Conservation (phyloP, 2,329 filamentous ascomycete genomes). For the Penicillium polonicum region DNA sequence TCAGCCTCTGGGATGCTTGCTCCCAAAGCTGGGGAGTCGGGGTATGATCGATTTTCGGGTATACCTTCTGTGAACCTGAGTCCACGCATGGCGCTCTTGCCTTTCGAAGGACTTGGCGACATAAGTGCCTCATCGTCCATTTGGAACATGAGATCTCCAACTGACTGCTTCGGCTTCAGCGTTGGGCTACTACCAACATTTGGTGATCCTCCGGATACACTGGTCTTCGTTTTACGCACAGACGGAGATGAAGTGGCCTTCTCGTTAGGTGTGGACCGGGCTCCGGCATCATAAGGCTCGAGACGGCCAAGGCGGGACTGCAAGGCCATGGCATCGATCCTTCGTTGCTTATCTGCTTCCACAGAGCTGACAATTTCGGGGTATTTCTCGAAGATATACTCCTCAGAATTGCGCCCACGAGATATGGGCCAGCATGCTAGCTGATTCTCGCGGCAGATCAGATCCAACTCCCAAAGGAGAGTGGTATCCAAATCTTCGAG, state of each 20-base stretch:
- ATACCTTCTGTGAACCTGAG: constrained; percentile 16
- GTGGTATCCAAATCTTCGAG: constrained; percentile 84
- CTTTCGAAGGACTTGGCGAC: constrained; percentile 32
- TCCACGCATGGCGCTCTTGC: constrained; percentile 30
- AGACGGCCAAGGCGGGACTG: constrained; percentile 63
- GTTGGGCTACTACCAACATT: constrained; percentile 61
- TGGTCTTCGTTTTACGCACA: constrained; percentile 42
- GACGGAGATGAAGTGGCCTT: constrained; percentile 54
- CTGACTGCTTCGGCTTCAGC: constrained; percentile 66
- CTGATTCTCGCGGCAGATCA: constrained; percentile 78
- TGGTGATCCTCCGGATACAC: constrained; percentile 39
- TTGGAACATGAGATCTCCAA: constrained; percentile 80
- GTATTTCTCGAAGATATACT: constrained; percentile 45
- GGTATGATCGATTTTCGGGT: constrained; percentile 20
- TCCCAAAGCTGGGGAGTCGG: constrained; percentile 27
- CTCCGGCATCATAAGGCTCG: constrained; percentile 63
- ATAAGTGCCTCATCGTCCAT: constrained; percentile 75
- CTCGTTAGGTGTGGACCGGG: constrained; percentile 64
- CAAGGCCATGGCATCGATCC: constrained; percentile 74
- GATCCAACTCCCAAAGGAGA: constrained; percentile 76
- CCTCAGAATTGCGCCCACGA: constrained; percentile 70
- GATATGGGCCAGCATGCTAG: constrained; percentile 72
- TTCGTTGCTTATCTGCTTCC: constrained; percentile 54
- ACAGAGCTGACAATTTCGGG: constrained; percentile 44
- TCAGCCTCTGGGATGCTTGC: constrained; percentile 28